Percentiles rank a stretch among this genome's conserved stretches.
These are phyloP conservation scores for Avena sativa DNA, from an alignment of 176 grass and related monocot species.

Conservation along the genomic window DNA sequence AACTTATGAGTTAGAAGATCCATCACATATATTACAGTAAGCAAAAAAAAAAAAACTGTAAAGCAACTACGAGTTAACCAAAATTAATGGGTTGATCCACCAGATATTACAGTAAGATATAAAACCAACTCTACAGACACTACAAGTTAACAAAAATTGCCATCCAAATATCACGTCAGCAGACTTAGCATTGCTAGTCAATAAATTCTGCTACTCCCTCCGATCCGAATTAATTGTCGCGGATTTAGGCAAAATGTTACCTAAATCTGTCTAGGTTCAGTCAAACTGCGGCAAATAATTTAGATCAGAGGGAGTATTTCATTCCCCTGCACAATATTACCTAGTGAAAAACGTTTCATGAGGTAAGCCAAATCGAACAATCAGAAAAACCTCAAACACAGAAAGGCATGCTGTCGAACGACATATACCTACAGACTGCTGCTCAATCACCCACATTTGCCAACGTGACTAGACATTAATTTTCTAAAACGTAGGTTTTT, in stretches of 20 bases:
- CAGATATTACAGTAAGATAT: not conserved
- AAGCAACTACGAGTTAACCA: conserved; percentile 3
- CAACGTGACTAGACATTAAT: not conserved
- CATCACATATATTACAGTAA: not conserved
- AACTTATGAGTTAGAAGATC: not conserved
- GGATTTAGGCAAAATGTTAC: no score
- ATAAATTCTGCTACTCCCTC: no score
- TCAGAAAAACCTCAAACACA: not conserved
- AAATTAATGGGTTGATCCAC: not conserved
- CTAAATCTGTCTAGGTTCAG: no score
- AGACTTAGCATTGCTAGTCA: not conserved
- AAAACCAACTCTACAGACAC: not conserved
- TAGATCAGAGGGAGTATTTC: not conserved
- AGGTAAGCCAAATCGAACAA: not conserved
- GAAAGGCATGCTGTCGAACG: not conserved
- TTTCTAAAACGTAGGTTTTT: not conserved
- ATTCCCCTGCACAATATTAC: conserved; percentile 1
- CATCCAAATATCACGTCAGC: not conserved
- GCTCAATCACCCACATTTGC: not conserved
- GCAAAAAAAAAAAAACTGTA: not conserved
- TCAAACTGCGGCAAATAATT: no score
- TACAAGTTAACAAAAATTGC: not conserved
- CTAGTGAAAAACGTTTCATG: not conserved
- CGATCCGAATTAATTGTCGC: no score
- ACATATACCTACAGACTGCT: not conserved